Evolutionary conservation across 1,139 yeast species (phyloP), one percentile per base, ranked within the genome.

Genomic region (Taiozyma onychis): DNA sequence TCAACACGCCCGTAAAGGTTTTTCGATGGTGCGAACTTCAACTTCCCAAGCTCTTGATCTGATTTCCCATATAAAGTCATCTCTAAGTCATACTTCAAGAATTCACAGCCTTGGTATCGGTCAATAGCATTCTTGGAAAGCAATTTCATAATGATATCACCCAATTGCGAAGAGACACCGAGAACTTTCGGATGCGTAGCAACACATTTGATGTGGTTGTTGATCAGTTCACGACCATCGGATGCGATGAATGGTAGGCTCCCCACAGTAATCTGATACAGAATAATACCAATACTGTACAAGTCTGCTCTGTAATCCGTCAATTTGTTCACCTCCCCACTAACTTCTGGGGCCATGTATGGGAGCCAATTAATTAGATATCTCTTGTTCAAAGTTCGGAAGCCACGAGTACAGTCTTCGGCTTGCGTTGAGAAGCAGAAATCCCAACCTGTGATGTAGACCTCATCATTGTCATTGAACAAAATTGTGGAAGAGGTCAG

Each of bases 251-350:
- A 77, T 0, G 82, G 83, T 5, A 76, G 61, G 22, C 66, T 63
- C 0, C 82, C 81, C 9, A 76, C 69, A 13, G 78, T 53, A 26
- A 77, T 58, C 53, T 78, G 81, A 55, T 80, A 78, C 41, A 79
- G 54, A 4, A 79, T 72, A 27, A 78, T 70, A 27, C 85, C 84
- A 14, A 77, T 55, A 35, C 79, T 70, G 57, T 78, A 80, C 48
- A 77, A 70, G 59, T 80, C 84, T 0, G 83, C 70, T 45, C 80
- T 66, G 56, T 67, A 73, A 54, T 78, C 82, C 9, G 76, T 78
- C 3, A 71, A 64, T 39, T 70, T 64, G 44, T 67, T 67, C 16
- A 69, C 65, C 28, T 72, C 74, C 2, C 78, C 75, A 18, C 79
- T 70, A 4, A 74, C 68, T 58, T 79, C 83, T 1, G 84, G 84